Percentiles rank a stretch among this genome's conserved stretches.
phyloP scores from a whole-genome alignment of 2,329 filamentous ascomycete genomes.

The Cyclaneusma minus region DNA sequence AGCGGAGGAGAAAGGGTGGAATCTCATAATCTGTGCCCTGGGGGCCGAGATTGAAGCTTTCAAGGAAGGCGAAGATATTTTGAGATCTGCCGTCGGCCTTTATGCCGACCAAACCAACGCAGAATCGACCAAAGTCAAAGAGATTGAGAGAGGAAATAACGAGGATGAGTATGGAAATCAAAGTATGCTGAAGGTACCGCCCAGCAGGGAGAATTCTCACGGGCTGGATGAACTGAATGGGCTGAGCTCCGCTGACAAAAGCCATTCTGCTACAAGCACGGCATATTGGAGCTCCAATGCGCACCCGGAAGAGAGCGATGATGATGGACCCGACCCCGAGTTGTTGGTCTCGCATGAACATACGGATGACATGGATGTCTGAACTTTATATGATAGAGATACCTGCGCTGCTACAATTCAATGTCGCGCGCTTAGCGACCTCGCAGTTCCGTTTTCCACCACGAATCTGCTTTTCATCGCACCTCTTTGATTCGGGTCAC shows the following conservation, averaged over 20 bases:
- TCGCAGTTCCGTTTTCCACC: no score
- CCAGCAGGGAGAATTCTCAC: neutral
- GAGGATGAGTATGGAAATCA: no score
- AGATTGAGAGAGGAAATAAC: neutral
- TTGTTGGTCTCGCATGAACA: conserved; percentile 4
- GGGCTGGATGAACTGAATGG: neutral
- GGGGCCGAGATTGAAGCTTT: conserved; percentile 60
- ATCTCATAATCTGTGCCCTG: conserved; percentile 58
- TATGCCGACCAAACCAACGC: neutral
- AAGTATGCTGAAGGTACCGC: neutral
- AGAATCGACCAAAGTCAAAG: conserved; percentile 1
- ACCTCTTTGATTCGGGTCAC: no score
- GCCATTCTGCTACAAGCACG: neutral
- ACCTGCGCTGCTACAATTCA: no score
- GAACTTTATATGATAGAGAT: no score
- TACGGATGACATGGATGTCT: no score
- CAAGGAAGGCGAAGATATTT: conserved; percentile 38
- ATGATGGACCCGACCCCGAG: conserved; percentile 2
- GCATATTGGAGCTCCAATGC: neutral
- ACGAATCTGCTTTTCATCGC: no score
- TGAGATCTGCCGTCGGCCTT: conserved; percentile 24
- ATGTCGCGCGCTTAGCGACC: no score
- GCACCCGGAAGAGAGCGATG: conserved; percentile 2
- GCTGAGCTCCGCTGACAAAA: neutral
- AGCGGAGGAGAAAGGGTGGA: conserved; percentile 53